Percentiles rank a stretch among this genome's conserved stretches.
phyloP scores from a whole-genome alignment of 495 filamentous ascomycete species.

The Hypoxylon fuscum region DNA sequence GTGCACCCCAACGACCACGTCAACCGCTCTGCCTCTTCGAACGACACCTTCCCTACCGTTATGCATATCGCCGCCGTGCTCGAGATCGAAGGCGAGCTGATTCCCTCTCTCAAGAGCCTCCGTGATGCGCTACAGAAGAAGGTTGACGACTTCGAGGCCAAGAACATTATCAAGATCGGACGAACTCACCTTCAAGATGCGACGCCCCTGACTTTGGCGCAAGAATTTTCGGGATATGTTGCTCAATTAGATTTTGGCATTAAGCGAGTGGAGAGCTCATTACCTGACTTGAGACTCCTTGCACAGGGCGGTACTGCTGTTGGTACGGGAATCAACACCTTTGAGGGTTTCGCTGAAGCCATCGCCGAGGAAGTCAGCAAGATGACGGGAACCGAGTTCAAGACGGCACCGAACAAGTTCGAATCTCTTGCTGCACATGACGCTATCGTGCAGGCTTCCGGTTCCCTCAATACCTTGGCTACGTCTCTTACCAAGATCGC shows the following conservation, averaged over 20 bases:
- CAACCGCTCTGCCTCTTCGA: conserved; percentile 98
- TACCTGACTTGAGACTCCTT: conserved; percentile 85
- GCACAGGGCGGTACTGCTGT: conserved; percentile 98
- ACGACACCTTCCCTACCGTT: conserved; percentile 99
- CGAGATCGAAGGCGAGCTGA: conserved; percentile 84
- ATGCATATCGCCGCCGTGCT: conserved; percentile 99
- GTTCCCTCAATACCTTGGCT: conserved; percentile 92
- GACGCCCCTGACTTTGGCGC: conserved; percentile 92
- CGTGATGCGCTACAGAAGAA: conserved; percentile 86
- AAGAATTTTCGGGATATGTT: conserved; percentile 98
- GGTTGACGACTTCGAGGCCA: conserved; percentile 84
- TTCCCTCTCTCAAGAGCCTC: conserved; percentile 83
- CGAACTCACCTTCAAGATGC: conserved; percentile 98
- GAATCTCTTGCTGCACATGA: conserved; percentile 98
- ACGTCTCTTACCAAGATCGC: conserved; percentile 96
- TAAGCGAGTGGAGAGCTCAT: conserved; percentile 80
- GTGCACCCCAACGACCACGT: conserved; percentile 99
- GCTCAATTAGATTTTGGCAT: conserved; percentile 91
- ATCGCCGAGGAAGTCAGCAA: conserved; percentile 89
- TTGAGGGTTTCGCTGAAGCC: conserved; percentile 91
- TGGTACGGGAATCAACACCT: conserved; percentile 97
- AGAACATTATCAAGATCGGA: conserved; percentile 96
- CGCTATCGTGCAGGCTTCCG: conserved; percentile 91
- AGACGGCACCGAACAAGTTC: conserved; percentile 98
- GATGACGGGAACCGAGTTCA: conserved; percentile 91